phyloP scores from a whole-genome alignment of 2,329 filamentous ascomycete genomes.

The Neofusicoccum laricinum region DNA sequence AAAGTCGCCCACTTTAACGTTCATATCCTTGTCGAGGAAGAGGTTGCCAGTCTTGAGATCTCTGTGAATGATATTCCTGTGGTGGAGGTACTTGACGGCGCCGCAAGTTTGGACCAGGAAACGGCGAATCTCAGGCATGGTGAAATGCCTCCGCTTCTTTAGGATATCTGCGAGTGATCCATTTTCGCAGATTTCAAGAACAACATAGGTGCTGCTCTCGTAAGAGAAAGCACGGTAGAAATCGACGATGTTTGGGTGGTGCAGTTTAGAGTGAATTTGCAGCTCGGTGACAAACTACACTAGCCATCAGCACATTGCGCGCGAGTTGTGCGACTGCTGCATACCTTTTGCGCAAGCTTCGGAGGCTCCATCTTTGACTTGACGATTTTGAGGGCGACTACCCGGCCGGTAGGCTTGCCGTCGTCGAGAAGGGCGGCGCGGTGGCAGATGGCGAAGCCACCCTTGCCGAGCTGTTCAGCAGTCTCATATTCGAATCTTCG shows the following conservation, averaged over 20 bases:
- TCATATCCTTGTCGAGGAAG: constrained; percentile 92
- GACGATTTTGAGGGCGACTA: constrained; percentile 77
- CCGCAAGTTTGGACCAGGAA: constrained; percentile 94
- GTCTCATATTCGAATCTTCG: constrained; percentile 71
- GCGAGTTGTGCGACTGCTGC: neutral
- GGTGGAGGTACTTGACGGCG: constrained; percentile 97
- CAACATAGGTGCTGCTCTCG: constrained; percentile 83
- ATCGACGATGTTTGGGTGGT: constrained; percentile 91
- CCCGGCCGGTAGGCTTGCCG: constrained; percentile 57
- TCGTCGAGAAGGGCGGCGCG: constrained; percentile 62
- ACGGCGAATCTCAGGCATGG: constrained; percentile 88
- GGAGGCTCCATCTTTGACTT: constrained; percentile 74
- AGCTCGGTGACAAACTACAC: constrained; percentile 72
- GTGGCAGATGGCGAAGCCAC: constrained; percentile 80
- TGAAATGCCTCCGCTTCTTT: constrained; percentile 84
- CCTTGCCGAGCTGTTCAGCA: constrained; percentile 72
- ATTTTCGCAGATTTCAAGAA: constrained; percentile 91
- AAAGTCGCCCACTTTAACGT: constrained; percentile 97
- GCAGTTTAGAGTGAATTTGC: constrained; percentile 97
- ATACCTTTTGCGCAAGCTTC: constrained; percentile 81
- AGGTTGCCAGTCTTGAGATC: constrained; percentile 98
- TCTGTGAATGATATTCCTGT: constrained; percentile 91
- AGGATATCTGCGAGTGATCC: constrained; percentile 98
- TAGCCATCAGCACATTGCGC: constrained; percentile 17
- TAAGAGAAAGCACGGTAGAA: constrained; percentile 94